Evolutionary conservation across 768 basidiomycete genomes (phyloP).

Genomic region (Pisolithus marmoratus): DNA sequence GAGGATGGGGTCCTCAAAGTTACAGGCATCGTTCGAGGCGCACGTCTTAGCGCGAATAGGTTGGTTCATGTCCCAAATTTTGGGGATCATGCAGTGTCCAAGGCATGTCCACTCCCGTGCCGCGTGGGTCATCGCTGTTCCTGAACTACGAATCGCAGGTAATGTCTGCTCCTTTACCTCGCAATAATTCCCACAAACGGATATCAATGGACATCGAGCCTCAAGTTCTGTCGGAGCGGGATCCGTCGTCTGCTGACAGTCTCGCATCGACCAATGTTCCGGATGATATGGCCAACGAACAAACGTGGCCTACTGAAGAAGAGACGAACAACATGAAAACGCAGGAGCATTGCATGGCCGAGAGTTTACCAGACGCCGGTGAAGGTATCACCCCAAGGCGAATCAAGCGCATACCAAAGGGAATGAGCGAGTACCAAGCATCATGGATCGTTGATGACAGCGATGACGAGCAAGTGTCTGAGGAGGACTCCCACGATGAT

Average conservation of each 20-base stretch:
- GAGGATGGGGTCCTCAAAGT: conserved; percentile 65
- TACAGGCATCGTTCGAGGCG: conserved; percentile 82
- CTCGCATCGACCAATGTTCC: conserved; percentile 82
- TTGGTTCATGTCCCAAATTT: conserved; percentile 82
- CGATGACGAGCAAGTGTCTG: conserved; percentile 48
- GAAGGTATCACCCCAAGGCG: conserved; percentile 72
- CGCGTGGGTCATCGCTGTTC: not conserved
- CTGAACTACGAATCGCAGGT: conserved; percentile 44
- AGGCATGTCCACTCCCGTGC: conserved; percentile 40
- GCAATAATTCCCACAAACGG: conserved; percentile 28
- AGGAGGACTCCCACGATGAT: conserved; percentile 19
- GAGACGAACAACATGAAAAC: conserved; percentile 59
- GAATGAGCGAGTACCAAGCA: conserved; percentile 95
- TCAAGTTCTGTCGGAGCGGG: conserved; percentile 53
- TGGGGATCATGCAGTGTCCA: conserved; percentile 83
- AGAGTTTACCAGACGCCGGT: conserved; percentile 53
- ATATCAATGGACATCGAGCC: conserved; percentile 67
- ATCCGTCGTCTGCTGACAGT: conserved; percentile 68
- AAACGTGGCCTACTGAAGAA: conserved; percentile 98
- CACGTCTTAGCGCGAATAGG: conserved; percentile 68
- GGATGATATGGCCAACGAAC: conserved; percentile 88
- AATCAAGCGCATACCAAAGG: conserved; percentile 85
- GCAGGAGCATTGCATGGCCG: conserved; percentile 11
- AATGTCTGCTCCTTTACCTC: conserved; percentile 50
- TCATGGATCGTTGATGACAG: conserved; percentile 91